Evolutionary conservation across 192 early-diverging fungal species (phyloP).

Genomic region (Lobosporangium transversale): DNA sequence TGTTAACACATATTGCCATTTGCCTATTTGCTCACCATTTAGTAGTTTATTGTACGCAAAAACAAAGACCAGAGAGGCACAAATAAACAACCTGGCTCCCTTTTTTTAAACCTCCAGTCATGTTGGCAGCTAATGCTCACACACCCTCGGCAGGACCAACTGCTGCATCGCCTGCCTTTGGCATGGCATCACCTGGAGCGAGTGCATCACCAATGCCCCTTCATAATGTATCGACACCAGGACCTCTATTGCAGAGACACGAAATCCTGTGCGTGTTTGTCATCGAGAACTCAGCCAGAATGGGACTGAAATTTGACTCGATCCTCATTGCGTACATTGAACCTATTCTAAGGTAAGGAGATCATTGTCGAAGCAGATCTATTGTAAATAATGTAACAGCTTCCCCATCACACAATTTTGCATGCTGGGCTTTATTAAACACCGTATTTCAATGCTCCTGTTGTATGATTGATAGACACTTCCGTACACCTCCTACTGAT

Average conservation of each 20-base stretch:
- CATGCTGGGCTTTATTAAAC: no score
- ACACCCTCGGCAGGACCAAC: conserved; percentile 32
- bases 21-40: no score
- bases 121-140: conserved; percentile 43
- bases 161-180: conserved; percentile 36
- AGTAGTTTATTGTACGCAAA: no score
- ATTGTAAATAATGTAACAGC: no score
- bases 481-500: conserved; percentile 61
- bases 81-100: no score
- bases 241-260: conserved; percentile 50
- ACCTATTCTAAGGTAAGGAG: conserved; percentile 60
- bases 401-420: no score
- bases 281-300: conserved; percentile 62
- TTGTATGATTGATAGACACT: no score
- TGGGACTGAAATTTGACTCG: conserved; percentile 55
- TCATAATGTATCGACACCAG: conserved; percentile 44
- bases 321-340: conserved; percentile 63
- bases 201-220: conserved; percentile 49
- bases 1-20: no score
- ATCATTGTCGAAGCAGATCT: background rate
- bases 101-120: no score
- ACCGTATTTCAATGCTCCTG: no score
- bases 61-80: no score
- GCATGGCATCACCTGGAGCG: conserved; percentile 35
- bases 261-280: conserved; percentile 67